Conservation (phyloP, 108 stramenopile genomes). For the Fragilariopsis cylindrus region DNA sequence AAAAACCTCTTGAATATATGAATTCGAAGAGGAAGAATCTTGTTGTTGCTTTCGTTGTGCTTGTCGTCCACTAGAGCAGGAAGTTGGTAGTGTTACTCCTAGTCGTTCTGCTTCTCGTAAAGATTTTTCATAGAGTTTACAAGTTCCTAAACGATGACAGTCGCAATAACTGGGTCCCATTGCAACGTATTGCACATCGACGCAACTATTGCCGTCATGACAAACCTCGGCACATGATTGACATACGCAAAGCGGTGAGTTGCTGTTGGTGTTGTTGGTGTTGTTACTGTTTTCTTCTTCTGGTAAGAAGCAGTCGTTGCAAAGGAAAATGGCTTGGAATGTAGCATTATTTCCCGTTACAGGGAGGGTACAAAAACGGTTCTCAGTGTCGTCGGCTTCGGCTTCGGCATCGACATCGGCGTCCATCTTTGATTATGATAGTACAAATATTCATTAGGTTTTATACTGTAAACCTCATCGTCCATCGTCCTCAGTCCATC, state of each 20-base stretch:
- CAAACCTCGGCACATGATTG: slow-evolving; percentile 72
- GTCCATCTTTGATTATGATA: too few relatives aligned
- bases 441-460: too few relatives aligned
- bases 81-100: slow-evolving; percentile 12
- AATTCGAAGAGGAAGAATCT: slow-evolving; percentile 8
- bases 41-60: background rate
- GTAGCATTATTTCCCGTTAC: slow-evolving; percentile 51
- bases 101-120: slow-evolving; percentile 37
- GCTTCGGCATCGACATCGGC: background rate
- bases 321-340: slow-evolving; percentile 65
- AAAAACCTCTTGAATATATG: slow-evolving; percentile 18
- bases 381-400: background rate
- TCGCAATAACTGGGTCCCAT: slow-evolving; percentile 77
- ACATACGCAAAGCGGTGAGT: slow-evolving; percentile 58
- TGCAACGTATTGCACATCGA: slow-evolving; percentile 60
- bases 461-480: too few relatives aligned
- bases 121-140: slow-evolving; percentile 34
- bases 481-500: too few relatives aligned
- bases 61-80: background rate
- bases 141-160: slow-evolving; percentile 41
- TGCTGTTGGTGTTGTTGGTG: background rate
- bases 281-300: slow-evolving; percentile 6
- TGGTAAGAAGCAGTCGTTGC: slow-evolving; percentile 39
- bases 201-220: slow-evolving; percentile 37
- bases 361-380: slow-evolving; percentile 52